Percentiles rank a stretch among this genome's conserved stretches.
phyloP scores from a whole-genome alignment of 805 yeast genomes.

The Metschnikowia noctiluminum region DNA sequence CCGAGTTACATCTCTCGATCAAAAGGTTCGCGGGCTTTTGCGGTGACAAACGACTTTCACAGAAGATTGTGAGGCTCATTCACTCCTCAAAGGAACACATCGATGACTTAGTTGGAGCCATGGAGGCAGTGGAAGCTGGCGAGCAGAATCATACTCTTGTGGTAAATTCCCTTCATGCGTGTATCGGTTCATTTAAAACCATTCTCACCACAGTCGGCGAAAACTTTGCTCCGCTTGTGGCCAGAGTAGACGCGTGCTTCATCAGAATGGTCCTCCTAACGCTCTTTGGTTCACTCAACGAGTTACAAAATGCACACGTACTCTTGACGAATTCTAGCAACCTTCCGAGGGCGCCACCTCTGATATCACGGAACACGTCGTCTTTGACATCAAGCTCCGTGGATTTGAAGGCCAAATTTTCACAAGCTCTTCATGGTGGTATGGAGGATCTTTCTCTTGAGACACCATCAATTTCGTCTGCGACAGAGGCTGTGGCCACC shows the following conservation, averaged over 20 bases:
- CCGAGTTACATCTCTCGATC: conserved; percentile 61
- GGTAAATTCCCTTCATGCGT: conserved; percentile 27
- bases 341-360: neutral
- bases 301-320: conserved; percentile 63
- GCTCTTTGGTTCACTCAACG: conserved; percentile 60
- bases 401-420: conserved; percentile 8
- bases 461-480: conserved; percentile 10
- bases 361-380: conserved; percentile 7
- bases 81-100: conserved; percentile 52
- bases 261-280: conserved; percentile 28
- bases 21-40: conserved; percentile 58
- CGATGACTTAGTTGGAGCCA: conserved; percentile 53
- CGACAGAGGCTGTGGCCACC: conserved; percentile 13
- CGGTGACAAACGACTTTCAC: conserved; percentile 50
- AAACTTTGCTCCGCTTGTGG: conserved; percentile 47
- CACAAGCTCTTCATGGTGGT: conserved; percentile 6
- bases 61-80: conserved; percentile 49
- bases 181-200: conserved; percentile 48
- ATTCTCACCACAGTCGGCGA: conserved; percentile 48
- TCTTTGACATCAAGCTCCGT: neutral
- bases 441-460: conserved; percentile 8
- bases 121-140: conserved; percentile 47
- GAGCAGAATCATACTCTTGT: conserved; percentile 31
- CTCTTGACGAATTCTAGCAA: conserved; percentile 21
- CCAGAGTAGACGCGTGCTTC: conserved; percentile 59